Evolutionary conservation across 495 filamentous ascomycete species (phyloP).

Genomic region (Aspergillus nanangensis): DNA sequence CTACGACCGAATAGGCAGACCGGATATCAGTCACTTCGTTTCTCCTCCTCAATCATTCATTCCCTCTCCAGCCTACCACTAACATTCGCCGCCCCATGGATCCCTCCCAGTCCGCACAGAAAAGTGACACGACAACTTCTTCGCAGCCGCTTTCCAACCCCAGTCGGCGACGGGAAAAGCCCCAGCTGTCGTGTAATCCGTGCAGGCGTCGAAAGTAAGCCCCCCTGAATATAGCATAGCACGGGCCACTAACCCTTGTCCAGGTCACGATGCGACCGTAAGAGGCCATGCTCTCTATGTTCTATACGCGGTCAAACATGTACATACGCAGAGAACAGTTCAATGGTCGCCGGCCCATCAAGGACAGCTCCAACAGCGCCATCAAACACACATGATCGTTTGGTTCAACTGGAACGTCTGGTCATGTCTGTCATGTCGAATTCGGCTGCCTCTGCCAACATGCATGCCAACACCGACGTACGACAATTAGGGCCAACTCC

Average conservation of each 20-base stretch:
- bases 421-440: conserved; percentile 22
- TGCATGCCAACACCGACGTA: background rate
- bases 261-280: conserved; percentile 20
- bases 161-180: conserved; percentile 18
- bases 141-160: conserved; percentile 3
- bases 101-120: background rate
- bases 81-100: background rate
- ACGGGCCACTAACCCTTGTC: background rate
- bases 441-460: conserved; percentile 2
- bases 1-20: too few species aligned
- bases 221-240: background rate
- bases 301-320: conserved; percentile 13
- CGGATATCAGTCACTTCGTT: background rate
- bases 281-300: conserved; percentile 19
- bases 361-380: conserved; percentile 2
- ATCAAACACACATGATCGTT: conserved; percentile 13
- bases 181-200: conserved; percentile 34
- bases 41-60: background rate
- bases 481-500: background rate
- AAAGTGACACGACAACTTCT: background rate
- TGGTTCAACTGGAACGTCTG: conserved; percentile 16
- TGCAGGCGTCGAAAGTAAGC: conserved; percentile 16
- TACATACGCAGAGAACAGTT: conserved; percentile 12
- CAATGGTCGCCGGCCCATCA: background rate
- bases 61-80: background rate